Evolutionary conservation across 768 basidiomycete genomes (phyloP).

Genomic region (Rhodosporidiobolus odoratus): DNA sequence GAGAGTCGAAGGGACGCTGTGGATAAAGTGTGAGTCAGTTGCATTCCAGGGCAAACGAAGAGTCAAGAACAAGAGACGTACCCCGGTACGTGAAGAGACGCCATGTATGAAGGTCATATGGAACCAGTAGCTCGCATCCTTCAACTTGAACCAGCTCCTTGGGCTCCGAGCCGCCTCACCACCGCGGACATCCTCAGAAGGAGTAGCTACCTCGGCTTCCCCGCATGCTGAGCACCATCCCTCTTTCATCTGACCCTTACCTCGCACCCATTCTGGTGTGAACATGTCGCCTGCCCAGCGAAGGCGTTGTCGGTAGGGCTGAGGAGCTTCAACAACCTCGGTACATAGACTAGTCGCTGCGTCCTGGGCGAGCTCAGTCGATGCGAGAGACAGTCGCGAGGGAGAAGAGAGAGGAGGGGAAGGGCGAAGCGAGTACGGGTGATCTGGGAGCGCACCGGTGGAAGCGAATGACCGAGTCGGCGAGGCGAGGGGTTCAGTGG

Average conservation of each 20-base stretch:
- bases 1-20: neutral
- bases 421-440: no score
- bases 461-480: no score
- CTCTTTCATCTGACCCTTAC: neutral
- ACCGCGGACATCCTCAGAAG: neutral
- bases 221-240: neutral
- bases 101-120: slow-evolving; percentile 11
- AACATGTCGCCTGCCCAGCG: neutral
- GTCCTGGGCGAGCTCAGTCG: no score
- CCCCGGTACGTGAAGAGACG: slow-evolving; percentile 5
- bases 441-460: no score
- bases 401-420: no score
- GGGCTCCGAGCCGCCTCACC: neutral
- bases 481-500: no score
- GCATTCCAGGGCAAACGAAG: neutral
- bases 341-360: no score
- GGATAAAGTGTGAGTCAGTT: neutral
- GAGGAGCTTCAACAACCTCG: no score
- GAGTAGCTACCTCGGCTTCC: no score
- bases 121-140: slow-evolving; percentile 14
- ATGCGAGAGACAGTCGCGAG: no score
- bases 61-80: neutral
- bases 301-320: neutral
- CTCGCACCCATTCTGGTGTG: neutral
- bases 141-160: neutral